phyloP scores from a whole-genome alignment of 306 rosid genomes.

The Sophora flavescens region DNA sequence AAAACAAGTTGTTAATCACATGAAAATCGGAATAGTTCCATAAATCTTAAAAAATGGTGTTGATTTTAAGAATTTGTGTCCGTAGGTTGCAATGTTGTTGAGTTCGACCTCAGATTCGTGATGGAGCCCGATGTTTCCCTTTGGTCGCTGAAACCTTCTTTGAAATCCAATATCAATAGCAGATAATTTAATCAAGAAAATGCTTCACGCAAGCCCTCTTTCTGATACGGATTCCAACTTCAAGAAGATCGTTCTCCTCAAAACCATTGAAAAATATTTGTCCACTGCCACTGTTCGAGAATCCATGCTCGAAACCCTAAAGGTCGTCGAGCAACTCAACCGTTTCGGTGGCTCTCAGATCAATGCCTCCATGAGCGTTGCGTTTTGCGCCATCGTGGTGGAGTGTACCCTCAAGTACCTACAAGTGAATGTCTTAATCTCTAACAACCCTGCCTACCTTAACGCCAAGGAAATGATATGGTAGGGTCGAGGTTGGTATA shows the following conservation, averaged over 20 bases:
- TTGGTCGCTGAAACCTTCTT: constrained; percentile 59
- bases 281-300: constrained; percentile 45
- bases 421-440: background rate
- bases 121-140: constrained; percentile 46
- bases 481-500: constrained; percentile 45
- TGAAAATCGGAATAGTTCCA: too few species aligned
- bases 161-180: constrained; percentile 35
- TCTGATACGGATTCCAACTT: constrained; percentile 47
- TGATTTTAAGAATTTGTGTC: too few species aligned
- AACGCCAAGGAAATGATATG: constrained; percentile 61
- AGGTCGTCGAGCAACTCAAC: constrained; percentile 52
- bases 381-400: constrained; percentile 66
- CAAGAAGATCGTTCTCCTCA: constrained; percentile 54
- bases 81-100: too few species aligned
- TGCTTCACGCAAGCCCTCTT: constrained; percentile 27
- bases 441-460: constrained; percentile 33
- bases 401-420: constrained; percentile 63
- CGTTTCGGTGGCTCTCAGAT: constrained; percentile 30
- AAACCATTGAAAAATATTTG: too few species aligned
- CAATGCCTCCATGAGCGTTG: constrained; percentile 50
- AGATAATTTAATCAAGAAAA: constrained; percentile 27
- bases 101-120: too few species aligned
- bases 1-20: too few species aligned
- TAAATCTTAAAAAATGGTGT: too few species aligned
- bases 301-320: constrained; percentile 49